phyloP scores from a whole-genome alignment of 139 green algal genomes.

The Microglena sp. region DNA sequence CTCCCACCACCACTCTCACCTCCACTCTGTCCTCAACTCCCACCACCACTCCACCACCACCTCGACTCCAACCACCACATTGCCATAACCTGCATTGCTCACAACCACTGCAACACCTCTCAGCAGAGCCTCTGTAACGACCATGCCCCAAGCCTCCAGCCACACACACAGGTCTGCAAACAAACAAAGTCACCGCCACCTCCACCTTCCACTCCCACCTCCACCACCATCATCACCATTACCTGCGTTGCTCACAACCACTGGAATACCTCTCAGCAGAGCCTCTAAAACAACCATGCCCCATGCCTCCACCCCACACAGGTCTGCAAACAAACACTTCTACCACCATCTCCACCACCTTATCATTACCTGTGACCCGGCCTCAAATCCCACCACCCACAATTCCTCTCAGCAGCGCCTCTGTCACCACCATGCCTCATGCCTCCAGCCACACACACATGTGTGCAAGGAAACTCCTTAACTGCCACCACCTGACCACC shows the following conservation, averaged over 20 bases:
- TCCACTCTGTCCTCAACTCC: neutral
- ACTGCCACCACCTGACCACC: too few relatives aligned
- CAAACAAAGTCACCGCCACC: too few relatives aligned
- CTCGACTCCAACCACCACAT: too few relatives aligned
- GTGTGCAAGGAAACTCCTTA: too few relatives aligned
- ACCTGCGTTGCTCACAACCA: slow-evolving; percentile 22
- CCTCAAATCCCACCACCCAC: neutral
- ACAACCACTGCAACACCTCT: slow-evolving; percentile 24
- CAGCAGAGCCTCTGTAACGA: slow-evolving; percentile 30
- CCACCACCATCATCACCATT: too few relatives aligned
- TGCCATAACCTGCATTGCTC: slow-evolving; percentile 26
- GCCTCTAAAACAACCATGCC: slow-evolving; percentile 41
- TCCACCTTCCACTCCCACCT: too few relatives aligned
- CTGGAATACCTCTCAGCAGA: slow-evolving; percentile 26
- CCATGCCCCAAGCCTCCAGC: slow-evolving; percentile 47
- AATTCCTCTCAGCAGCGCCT: slow-evolving; percentile 26
- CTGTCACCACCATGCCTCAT: slow-evolving; percentile 42
- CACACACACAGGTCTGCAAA: too few relatives aligned
- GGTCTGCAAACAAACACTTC: too few relatives aligned
- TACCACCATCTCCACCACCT: too few relatives aligned
- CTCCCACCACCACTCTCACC: too few relatives aligned
- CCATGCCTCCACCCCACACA: slow-evolving; percentile 44
- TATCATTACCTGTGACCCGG: too few relatives aligned
- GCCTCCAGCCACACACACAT: slow-evolving; percentile 50
- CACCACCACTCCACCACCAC: too few relatives aligned